Conservation (phyloP, 2,329 filamentous ascomycete species). For the Ophiobolus disseminans region DNA sequence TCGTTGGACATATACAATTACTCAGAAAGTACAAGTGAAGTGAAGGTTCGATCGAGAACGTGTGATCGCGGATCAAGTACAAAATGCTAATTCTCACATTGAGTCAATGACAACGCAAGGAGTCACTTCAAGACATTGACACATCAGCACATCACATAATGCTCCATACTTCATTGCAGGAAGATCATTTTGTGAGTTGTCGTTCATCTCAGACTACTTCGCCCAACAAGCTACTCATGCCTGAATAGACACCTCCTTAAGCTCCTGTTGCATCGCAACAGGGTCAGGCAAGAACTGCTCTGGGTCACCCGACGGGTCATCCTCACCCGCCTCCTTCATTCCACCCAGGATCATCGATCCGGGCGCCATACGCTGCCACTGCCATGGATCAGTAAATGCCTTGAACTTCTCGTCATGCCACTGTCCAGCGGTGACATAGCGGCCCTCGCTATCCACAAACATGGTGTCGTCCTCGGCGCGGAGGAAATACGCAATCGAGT, state of each 20-base stretch:
- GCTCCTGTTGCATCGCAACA: slow-evolving; percentile 2
- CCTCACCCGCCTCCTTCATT: slow-evolving; percentile 35
- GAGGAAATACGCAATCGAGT: slow-evolving; percentile 67
- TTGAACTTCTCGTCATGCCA: slow-evolving; percentile 46
- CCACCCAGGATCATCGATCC: slow-evolving; percentile 33
- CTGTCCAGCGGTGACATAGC: slow-evolving; percentile 58
- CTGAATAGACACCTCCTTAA: slow-evolving; percentile 14
- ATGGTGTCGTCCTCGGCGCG: slow-evolving; percentile 64
- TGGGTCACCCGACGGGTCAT: slow-evolving; percentile 23
- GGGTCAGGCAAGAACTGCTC: slow-evolving; percentile 7
- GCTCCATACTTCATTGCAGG: too few species aligned
- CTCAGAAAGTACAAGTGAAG: too few species aligned
- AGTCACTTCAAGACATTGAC: too few species aligned
- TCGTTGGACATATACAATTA: too few species aligned
- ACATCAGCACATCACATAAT: too few species aligned
- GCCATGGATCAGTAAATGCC: slow-evolving; percentile 34
- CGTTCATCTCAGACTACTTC: too few species aligned
- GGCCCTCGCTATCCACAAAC: slow-evolving; percentile 63
- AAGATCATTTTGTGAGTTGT: too few species aligned
- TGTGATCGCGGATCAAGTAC: too few species aligned
- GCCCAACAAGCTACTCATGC: slow-evolving; percentile 7
- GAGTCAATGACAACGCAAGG: too few species aligned
- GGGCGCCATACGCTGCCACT: slow-evolving; percentile 32
- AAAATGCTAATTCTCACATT: too few species aligned
- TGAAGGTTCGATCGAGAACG: too few species aligned